Base-by-base conservation (phyloP, 495 filamentous ascomycete genomes). In the Acidomyces sp. region DNA sequence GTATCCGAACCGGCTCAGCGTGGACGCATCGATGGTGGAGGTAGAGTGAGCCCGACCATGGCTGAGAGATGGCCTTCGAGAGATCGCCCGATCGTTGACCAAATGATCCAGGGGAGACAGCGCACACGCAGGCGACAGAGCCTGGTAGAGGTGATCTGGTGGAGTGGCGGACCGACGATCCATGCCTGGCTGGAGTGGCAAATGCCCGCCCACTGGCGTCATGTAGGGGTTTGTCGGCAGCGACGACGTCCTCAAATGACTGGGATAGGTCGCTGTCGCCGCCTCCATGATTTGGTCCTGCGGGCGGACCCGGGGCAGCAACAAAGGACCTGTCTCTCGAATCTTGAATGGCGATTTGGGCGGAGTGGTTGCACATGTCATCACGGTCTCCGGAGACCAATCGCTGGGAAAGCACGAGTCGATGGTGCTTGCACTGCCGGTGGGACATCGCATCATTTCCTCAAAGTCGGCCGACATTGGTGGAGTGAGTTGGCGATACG, bases 221-320 rank as follows among this genome's bases (percentile, higher is more conserved):
- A 65, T 59, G 34, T 44, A 52, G n/a, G 39, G 45, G 39, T 72
- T 74, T 36, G 64, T 65, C 4, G 72, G 69, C 39, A 64, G 71
- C 2, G 77, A 80, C 20, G 71, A 56, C 20, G 74, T 71, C 42
- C 70, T 63, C 35, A 66, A 65, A 49, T 75, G 70, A 30, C 57
- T 33, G 28, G 66, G 62, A 20, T 60, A 46, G n/a, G 36, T 62
- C 13, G 61, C 63, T 34, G 63, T 62, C 16, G 61, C 54, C 11
- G 70, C 68, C 45, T 78, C 70, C 43, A 86, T 71, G 37, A 75
- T 66, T 63, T 87, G 78, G 63, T 93, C 86, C 58, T 92, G 84
- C 44, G 73, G 72, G 34, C 86, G 72, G 61, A 93, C 84, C 67
- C 82, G 87, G 43, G 87, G 87, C 20, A 95, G 68, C 37, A 95